Evolutionary conservation across 2,329 filamentous ascomycete species (phyloP), one percentile per base, ranked within the genome.

Genomic region (Aspergillus arachidicola): DNA sequence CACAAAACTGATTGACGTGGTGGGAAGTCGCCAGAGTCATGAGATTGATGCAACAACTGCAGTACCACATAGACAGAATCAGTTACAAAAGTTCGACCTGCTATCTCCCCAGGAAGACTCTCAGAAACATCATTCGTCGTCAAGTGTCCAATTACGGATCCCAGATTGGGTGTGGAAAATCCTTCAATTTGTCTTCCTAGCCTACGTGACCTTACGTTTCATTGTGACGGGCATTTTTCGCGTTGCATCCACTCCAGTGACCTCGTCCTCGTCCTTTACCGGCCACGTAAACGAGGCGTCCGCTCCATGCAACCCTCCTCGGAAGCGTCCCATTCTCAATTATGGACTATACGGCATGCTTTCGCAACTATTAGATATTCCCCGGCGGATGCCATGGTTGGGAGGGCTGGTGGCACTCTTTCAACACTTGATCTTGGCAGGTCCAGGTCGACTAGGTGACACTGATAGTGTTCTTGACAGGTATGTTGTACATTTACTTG

Each of bases 361-460:
- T 61, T 89, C 88, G 66, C 89, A 87, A 76, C 79, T 96, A 66
- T 80, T 93, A 69, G 89, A 93, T 82, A 79, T 97, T 74, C 84
- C 90, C 69, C 78, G 82, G 68, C 91, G 93, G 78, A 96, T 97
- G 93, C 94, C 94, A 67, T 98, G 94, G 94, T 85, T 97, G 61
- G 85, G 84, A 74, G 92, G 92, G 74, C 82, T 87, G 69, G 77
- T 95, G 64, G 91, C 91, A 62, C 86, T 97, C 78, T 77, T 90
- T 69, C 92, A 95, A 79, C 89, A 91, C 83, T 84, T 88, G 69
- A 85, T 89, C 72, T 80, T 94, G 73, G 83, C 84, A 72, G 92
- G 93, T 28, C 92, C 92, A 68, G 91, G 93, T 72, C 86, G 81
- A 79, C 79, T 96, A 68, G 93, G 91, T 75, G 85, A 86, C 72